Evolutionary conservation across 345 rosid genomes (phyloP).

Genomic region (Combretum micranthum): DNA sequence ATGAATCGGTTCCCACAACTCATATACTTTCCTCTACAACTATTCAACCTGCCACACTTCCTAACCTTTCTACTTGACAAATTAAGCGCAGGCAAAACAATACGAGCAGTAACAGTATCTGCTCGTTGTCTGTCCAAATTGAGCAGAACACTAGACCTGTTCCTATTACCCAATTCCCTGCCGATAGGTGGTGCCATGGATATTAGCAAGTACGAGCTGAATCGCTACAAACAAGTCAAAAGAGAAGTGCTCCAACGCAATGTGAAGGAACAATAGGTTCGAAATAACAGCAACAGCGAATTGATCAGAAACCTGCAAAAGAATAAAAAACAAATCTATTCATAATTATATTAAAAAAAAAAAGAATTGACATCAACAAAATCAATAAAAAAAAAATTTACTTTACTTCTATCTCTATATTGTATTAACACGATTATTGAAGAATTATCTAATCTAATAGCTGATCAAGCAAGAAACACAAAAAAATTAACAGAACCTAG

Average conservation of each 20-base stretch:
- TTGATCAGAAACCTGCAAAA: conserved; percentile 27
- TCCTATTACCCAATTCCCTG: conserved; percentile 27
- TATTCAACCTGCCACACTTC: conserved; percentile 46
- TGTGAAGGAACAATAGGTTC: neutral
- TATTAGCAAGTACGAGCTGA: conserved; percentile 18
- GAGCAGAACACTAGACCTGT: conserved; percentile 4
- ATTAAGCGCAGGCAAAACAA: conserved; percentile 12
- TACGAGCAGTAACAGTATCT: conserved; percentile 26
- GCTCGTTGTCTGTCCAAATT: conserved; percentile 13
- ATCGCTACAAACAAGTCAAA: conserved; percentile 8
- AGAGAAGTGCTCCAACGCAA: neutral
- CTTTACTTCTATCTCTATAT: no score
- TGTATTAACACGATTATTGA: no score
- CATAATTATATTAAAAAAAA: no score
- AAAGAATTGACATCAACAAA: neutral
- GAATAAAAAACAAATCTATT: no score
- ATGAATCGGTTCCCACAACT: conserved; percentile 23
- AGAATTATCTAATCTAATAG: no score
- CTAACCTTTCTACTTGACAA: conserved; percentile 18
- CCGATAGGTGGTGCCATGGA: conserved; percentile 22
- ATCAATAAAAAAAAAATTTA: no score
- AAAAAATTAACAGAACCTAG: no score
- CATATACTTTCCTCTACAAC: conserved; percentile 16
- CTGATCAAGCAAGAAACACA: no score
- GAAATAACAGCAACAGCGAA: conserved; percentile 23